Evolutionary conservation across 2,329 filamentous ascomycete genomes (phyloP).

Genomic region (Xylariaceae sp.): DNA sequence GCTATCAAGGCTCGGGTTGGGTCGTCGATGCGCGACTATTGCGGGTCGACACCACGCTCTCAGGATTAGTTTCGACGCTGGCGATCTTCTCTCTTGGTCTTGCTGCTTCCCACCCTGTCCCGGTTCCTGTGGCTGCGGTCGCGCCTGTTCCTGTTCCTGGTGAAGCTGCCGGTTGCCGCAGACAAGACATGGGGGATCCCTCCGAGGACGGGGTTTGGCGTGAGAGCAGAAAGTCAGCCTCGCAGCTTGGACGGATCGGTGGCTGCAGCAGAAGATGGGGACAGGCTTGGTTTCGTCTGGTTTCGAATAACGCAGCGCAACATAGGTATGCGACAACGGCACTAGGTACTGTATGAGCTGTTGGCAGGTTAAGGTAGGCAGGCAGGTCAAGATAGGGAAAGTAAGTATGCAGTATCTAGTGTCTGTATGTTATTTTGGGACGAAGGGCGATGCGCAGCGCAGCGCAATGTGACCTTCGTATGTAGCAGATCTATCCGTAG

Average conservation of each 20-base stretch:
- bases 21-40: conserved; percentile 10
- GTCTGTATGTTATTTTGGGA: conserved; percentile 14
- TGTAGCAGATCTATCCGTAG: conserved; percentile 9
- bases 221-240: conserved; percentile 17
- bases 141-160: conserved; percentile 14
- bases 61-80: conserved; percentile 5
- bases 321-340: conserved; percentile 7
- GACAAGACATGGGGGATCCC: conserved; percentile 20
- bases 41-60: conserved; percentile 11
- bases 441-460: conserved; percentile 8
- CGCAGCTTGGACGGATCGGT: conserved; percentile 16
- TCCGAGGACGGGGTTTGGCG: conserved; percentile 26
- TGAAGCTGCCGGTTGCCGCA: conserved; percentile 20
- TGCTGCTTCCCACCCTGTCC: no score
- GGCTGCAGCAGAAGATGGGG: conserved; percentile 14
- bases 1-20: conserved; percentile 11
- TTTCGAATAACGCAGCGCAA: conserved; percentile 13
- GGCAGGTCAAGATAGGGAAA: no score
- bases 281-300: background rate
- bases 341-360: no score
- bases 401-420: no score
- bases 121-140: conserved; percentile 1
- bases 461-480: conserved; percentile 18
- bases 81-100: background rate
- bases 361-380: background rate